A percentile compares a stretch with the other conserved stretches of the same genome.
These are phyloP conservation scores for Sugiyamaella lignohabitans DNA, from an alignment of 805 yeast species.

Conservation along the genomic window DNA sequence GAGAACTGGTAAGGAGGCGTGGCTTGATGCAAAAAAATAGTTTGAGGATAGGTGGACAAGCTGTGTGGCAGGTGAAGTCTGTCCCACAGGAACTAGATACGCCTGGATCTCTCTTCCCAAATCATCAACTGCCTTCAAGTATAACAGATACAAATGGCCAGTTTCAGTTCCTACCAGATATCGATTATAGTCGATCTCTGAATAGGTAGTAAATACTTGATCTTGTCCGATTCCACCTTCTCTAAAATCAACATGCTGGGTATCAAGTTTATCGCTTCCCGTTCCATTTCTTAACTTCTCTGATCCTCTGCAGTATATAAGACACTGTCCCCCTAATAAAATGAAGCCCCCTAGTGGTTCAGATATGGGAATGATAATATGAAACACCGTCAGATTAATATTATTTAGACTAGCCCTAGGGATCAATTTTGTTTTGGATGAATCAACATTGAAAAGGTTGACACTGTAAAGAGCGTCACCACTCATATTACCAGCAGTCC, in stretches of 20 bases:
- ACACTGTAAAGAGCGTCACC: background rate
- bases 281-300: slow-evolving; percentile 1
- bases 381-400: background rate
- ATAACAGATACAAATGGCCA: slow-evolving; percentile 11
- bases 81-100: slow-evolving; percentile 4
- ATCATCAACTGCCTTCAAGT: background rate
- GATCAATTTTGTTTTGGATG: background rate
- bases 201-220: slow-evolving; percentile 1
- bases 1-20: slow-evolving; percentile 3
- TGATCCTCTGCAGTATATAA: background rate
- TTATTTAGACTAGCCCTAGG: background rate
- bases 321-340: background rate
- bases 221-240: background rate
- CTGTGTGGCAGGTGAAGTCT: slow-evolving; percentile 5
- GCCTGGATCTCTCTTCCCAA: too few relatives aligned
- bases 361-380: slow-evolving; percentile 4
- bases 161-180: slow-evolving; percentile 6
- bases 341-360: slow-evolving; percentile 4
- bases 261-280: background rate
- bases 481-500: too few relatives aligned
- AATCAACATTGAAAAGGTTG: background rate
- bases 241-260: background rate
- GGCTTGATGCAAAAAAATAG: slow-evolving; percentile 14
- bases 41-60: slow-evolving; percentile 12
- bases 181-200: slow-evolving; percentile 8